phyloP scores from a whole-genome alignment of 139 green algal genomes.

The Dunaliella primolecta region DNA sequence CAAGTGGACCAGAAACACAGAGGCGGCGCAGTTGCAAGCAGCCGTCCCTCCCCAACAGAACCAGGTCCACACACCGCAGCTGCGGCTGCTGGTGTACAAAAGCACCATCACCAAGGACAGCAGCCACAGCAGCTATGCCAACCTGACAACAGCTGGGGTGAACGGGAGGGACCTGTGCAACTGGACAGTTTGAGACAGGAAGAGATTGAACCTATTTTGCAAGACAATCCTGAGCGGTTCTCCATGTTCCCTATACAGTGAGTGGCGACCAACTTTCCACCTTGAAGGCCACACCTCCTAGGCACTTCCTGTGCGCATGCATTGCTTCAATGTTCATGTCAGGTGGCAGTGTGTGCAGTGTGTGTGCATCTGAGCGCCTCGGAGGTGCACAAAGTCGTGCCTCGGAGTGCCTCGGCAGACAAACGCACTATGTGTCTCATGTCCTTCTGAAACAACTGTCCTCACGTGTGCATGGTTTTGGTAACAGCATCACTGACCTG shows the following conservation, averaged over 20 bases:
- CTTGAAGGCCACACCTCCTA: neutral
- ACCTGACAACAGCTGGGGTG: neutral
- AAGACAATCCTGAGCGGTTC: slow-evolving; percentile 83
- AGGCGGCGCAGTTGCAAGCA: too few relatives aligned
- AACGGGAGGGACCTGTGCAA: neutral
- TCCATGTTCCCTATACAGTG: slow-evolving; percentile 89
- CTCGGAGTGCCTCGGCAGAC: neutral
- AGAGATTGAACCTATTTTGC: slow-evolving; percentile 68
- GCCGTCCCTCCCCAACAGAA: too few relatives aligned
- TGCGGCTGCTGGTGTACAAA: too few relatives aligned
- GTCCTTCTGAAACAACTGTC: neutral
- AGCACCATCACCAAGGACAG: neutral
- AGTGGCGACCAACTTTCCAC: neutral
- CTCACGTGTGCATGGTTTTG: too few relatives aligned
- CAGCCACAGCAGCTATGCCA: too few relatives aligned
- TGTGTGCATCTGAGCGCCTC: too few relatives aligned
- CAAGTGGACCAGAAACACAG: too few relatives aligned
- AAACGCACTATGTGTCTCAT: neutral
- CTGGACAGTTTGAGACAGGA: neutral
- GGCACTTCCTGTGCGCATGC: neutral
- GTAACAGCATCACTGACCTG: too few relatives aligned
- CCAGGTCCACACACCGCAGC: too few relatives aligned
- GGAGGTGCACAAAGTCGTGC: neutral
- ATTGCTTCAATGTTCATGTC: neutral
- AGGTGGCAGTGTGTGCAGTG: too few relatives aligned